Evolutionary conservation across 768 basidiomycete genomes (phyloP).

Genomic region (Macrolepiota dolichaula): DNA sequence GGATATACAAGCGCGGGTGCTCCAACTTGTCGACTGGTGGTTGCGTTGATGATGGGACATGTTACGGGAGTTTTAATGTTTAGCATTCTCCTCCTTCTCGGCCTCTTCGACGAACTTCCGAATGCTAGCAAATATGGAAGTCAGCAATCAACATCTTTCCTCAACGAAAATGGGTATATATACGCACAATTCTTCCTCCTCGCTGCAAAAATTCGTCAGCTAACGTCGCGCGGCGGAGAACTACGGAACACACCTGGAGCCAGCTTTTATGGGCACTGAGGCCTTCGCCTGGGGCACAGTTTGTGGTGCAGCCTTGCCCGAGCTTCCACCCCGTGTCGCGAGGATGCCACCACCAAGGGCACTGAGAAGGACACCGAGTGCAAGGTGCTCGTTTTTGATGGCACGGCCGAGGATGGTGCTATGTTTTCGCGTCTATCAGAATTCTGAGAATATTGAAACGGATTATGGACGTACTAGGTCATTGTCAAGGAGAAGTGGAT

Average conservation of each 20-base stretch:
- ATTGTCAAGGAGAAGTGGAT: slow-evolving; percentile 9
- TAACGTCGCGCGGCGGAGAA: neutral
- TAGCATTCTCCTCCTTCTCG: slow-evolving; percentile 61
- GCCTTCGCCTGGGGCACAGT: slow-evolving; percentile 58
- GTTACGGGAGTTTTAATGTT: slow-evolving; percentile 33
- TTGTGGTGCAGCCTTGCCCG: slow-evolving; percentile 36
- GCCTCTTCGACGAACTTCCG: slow-evolving; percentile 78
- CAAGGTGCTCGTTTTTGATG: slow-evolving; percentile 80
- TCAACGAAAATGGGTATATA: neutral
- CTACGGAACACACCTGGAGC: slow-evolving; percentile 58
- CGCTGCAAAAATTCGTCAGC: slow-evolving; percentile 39
- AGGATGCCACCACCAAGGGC: slow-evolving; percentile 53
- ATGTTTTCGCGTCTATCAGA: neutral
- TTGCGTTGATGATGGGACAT: neutral
- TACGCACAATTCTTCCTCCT: slow-evolving; percentile 80
- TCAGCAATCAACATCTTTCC: slow-evolving; percentile 14
- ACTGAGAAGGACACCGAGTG: slow-evolving; percentile 60
- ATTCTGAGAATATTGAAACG: neutral
- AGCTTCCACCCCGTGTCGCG: slow-evolving; percentile 53
- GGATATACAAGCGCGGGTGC: neutral
- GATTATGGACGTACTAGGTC: slow-evolving; percentile 14
- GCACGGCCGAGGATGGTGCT: slow-evolving; percentile 78
- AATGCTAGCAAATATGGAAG: slow-evolving; percentile 47
- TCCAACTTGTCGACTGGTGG: neutral
- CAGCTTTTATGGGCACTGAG: slow-evolving; percentile 59